Evolutionary conservation across 495 filamentous ascomycete genomes (phyloP).

Genomic region (Penicillium coffeae): DNA sequence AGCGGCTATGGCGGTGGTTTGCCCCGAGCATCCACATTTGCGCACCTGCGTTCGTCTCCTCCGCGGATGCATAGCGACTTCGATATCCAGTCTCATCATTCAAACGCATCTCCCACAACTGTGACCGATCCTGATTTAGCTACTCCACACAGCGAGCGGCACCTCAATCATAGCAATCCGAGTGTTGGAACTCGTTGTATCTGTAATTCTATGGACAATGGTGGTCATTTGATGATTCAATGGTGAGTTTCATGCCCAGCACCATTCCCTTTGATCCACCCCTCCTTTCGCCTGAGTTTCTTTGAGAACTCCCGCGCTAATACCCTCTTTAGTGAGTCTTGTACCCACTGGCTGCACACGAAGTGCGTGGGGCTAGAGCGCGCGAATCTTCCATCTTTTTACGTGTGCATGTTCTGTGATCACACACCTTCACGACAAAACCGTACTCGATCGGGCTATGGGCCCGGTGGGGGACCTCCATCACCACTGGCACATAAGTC

Average conservation of each 20-base stretch:
- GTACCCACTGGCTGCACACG: constrained; percentile 79
- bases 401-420: constrained; percentile 77
- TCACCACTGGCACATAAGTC: constrained; percentile 70
- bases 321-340: constrained; percentile 63
- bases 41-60: constrained; percentile 42
- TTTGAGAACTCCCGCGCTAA: constrained; percentile 7
- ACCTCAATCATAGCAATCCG: constrained; percentile 50
- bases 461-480: constrained; percentile 40
- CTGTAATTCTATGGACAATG: constrained; percentile 62
- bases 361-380: constrained; percentile 69
- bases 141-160: constrained; percentile 61
- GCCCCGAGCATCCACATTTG: constrained; percentile 30
- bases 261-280: too few relatives aligned
- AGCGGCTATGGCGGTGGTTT: constrained; percentile 28
- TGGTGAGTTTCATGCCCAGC: constrained; percentile 53
- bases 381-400: constrained; percentile 63
- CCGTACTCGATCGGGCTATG: constrained; percentile 54
- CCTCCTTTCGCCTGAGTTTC: too few relatives aligned
- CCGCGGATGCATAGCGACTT: constrained; percentile 40
- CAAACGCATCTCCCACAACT: constrained; percentile 61
- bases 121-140: constrained; percentile 62
- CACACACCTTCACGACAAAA: constrained; percentile 69
- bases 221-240: constrained; percentile 74
- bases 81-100: constrained; percentile 34
- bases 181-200: constrained; percentile 67